These are phyloP conservation scores for sweet orange (Citrus sinensis) DNA, from an alignment of 345 rosid species.

Conservation along the genomic window DVS_A1.0 CM039162.1:24547501-24548000, in stretches of 20 bases:
- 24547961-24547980: conserved; percentile 11
- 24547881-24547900: conserved; percentile 90
- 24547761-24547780: conserved; percentile 50
- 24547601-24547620: conserved; percentile 95
- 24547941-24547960: conserved; percentile 86
- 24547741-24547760: conserved; percentile 2
- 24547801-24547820: conserved; percentile 99
- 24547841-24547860: conserved; percentile 76
- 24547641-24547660: conserved; percentile 98
- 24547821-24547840: conserved; percentile 95
- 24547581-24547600: conserved; percentile 96
- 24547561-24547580: conserved; percentile 57
- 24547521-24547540: conserved; percentile 3
- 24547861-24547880: conserved; percentile 86
- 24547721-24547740: conserved; percentile 11
- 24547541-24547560: not conserved
- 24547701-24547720: conserved; percentile 7
- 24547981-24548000: conserved; percentile 11
- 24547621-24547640: conserved; percentile 99
- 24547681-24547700: conserved; percentile 21
- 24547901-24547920: conserved; percentile 79
- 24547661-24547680: conserved; percentile 55
- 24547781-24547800: conserved; percentile 93
- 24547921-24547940: conserved; percentile 81
- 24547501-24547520: not conserved